These are phyloP conservation scores for Populus davidiana DNA, from an alignment of 345 rosid species.

Conservation along the genomic window DNA sequence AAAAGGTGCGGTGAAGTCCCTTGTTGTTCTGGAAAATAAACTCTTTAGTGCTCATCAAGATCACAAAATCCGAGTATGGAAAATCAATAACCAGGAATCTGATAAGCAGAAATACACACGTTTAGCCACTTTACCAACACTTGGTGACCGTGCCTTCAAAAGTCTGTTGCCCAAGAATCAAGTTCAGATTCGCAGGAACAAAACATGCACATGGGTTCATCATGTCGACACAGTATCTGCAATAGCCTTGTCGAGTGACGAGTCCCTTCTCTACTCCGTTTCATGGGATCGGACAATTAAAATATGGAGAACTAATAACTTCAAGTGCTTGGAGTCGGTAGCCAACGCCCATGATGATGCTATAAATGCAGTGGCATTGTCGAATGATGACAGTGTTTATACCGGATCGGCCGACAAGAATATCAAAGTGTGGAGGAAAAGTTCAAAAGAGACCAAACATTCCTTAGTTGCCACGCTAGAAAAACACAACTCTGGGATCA, in stretches of 20 bases:
- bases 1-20: slow-evolving; percentile 73
- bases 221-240: slow-evolving; percentile 84
- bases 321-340: slow-evolving; percentile 79
- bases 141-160: slow-evolving; percentile 62
- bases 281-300: slow-evolving; percentile 95
- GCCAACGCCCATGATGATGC: slow-evolving; percentile 87
- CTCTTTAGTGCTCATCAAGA: slow-evolving; percentile 95
- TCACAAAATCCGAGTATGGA: slow-evolving; percentile 93
- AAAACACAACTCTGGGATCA: slow-evolving; percentile 72
- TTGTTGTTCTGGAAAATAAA: slow-evolving; percentile 58
- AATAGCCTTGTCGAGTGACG: slow-evolving; percentile 66
- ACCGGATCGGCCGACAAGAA: slow-evolving; percentile 86
- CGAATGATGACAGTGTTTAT: slow-evolving; percentile 57
- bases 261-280: slow-evolving; percentile 70
- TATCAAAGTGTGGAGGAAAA: slow-evolving; percentile 75
- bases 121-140: slow-evolving; percentile 79
- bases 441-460: slow-evolving; percentile 48
- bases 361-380: slow-evolving; percentile 64
- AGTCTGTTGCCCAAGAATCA: slow-evolving; percentile 61
- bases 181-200: slow-evolving; percentile 68
- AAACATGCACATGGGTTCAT: slow-evolving; percentile 76
- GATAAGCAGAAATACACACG: slow-evolving; percentile 48
- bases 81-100: slow-evolving; percentile 40
- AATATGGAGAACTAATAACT: slow-evolving; percentile 75
- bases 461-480: slow-evolving; percentile 47